Conservation (phyloP, 2,329 filamentous ascomycete genomes). For the Pezicula neosporulosa region DNA sequence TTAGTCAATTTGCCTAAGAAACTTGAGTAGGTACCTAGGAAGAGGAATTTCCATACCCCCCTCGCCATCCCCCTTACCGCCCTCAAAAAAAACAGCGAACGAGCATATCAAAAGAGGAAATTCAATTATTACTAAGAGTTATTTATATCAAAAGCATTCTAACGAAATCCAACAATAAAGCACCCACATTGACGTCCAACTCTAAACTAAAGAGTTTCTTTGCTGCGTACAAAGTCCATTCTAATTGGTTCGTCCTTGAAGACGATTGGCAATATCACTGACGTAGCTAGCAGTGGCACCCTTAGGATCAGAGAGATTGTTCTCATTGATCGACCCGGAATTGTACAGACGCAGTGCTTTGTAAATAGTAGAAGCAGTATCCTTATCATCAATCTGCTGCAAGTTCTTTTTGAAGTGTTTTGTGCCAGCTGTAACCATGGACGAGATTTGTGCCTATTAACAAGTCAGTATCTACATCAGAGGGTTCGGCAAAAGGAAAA, state of each 20-base stretch:
- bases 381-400: conserved; percentile 23
- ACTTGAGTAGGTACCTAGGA: no score
- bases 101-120: no score
- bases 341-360: conserved; percentile 37
- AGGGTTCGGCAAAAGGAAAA: background rate
- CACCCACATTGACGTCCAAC: no score
- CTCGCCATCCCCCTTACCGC: no score
- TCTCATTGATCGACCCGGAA: conserved; percentile 32
- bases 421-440: conserved; percentile 28
- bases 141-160: no score
- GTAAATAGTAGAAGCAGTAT: conserved; percentile 31
- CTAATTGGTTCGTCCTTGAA: conserved; percentile 32
- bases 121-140: no score
- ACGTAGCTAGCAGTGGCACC: conserved; percentile 35
- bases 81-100: no score
- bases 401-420: conserved; percentile 25
- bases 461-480: background rate
- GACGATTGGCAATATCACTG: conserved; percentile 35
- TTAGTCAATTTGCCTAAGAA: no score
- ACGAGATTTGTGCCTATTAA: conserved; percentile 29
- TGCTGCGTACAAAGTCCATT: background rate
- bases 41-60: no score
- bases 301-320: conserved; percentile 31
- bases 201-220: no score
- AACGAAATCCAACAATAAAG: no score